Evolutionary conservation across 345 rosid species (phyloP).

Genomic region (Linum lewisii): DNA sequence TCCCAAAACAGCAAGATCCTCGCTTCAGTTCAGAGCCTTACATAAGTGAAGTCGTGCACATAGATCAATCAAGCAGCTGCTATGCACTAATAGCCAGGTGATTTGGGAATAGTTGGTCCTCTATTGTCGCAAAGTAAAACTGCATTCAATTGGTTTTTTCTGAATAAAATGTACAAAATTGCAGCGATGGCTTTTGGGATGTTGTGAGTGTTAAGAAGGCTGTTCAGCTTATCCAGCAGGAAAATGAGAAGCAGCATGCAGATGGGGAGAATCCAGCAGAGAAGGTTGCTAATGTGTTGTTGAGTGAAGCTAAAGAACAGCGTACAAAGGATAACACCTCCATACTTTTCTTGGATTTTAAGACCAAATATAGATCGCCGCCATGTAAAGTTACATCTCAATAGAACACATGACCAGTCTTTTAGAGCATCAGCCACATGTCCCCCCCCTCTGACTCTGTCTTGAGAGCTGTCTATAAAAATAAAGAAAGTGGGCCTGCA

Average conservation of each 20-base stretch:
- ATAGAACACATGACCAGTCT: background rate
- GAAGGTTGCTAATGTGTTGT: constrained; percentile 61
- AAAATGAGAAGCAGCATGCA: constrained; percentile 33
- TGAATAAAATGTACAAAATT: constrained; percentile 2
- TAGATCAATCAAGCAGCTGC: constrained; percentile 41
- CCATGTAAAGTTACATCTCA: constrained; percentile 29
- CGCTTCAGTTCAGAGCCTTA: constrained; percentile 84
- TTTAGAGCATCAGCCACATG: background rate
- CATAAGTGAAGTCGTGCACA: constrained; percentile 58
- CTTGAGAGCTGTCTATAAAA: background rate
- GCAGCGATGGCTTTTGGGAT: constrained; percentile 97
- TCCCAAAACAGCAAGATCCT: constrained; percentile 74
- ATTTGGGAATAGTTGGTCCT: background rate
- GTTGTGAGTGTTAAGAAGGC: constrained; percentile 71
- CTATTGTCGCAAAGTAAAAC: background rate
- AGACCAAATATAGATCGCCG: constrained; percentile 23
- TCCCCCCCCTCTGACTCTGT: background rate
- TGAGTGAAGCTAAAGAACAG: constrained; percentile 73
- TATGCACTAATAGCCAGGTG: constrained; percentile 89
- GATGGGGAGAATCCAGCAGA: constrained; percentile 42
- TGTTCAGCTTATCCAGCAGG: constrained; percentile 62
- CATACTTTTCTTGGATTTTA: constrained; percentile 73
- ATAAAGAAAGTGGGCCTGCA: background rate
- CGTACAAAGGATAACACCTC: constrained; percentile 96
- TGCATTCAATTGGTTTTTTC: background rate